Percentiles rank a stretch among this genome's conserved stretches.
These are phyloP conservation scores for Carex pumila DNA, from an alignment of 176 grass and related monocot genomes.

Conservation along the genomic window DNA sequence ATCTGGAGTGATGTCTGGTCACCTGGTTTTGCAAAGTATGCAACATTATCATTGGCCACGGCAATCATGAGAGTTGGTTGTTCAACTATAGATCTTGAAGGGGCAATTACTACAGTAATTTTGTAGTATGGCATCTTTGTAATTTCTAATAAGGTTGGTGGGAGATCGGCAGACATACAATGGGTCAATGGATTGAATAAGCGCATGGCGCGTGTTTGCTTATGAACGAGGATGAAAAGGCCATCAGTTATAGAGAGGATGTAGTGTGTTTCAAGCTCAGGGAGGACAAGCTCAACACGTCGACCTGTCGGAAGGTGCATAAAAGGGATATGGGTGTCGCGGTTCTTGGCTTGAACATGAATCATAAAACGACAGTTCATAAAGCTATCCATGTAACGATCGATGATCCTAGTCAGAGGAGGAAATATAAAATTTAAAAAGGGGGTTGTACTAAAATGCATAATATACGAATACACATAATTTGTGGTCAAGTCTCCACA, in stretches of 20 bases:
- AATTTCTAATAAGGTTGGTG: not conserved
- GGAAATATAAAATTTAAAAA: too few species aligned
- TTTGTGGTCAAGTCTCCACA: too few species aligned
- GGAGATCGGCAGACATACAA: conserved; percentile 2
- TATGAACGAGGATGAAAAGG: conserved; percentile 5
- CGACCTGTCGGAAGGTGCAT: not conserved
- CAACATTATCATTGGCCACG: not conserved
- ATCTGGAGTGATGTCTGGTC: not conserved
- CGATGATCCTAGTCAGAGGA: too few species aligned
- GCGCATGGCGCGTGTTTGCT: not conserved
- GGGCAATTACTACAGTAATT: not conserved
- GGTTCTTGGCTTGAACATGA: not conserved
- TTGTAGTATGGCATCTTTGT: not conserved
- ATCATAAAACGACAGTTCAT: too few species aligned
- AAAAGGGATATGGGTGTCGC: not conserved
- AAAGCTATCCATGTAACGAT: too few species aligned
- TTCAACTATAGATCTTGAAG: not conserved
- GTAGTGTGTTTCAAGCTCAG: not conserved
- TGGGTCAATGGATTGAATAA: conserved; percentile 29
- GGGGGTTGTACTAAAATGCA: too few species aligned
- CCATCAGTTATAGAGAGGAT: not conserved
- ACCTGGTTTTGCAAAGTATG: not conserved
- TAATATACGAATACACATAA: too few species aligned
- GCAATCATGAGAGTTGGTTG: not conserved
- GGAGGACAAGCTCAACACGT: not conserved